Conservation (phyloP, 2,329 filamentous ascomycete genomes). For the Sarocladium oryzae region DNA sequence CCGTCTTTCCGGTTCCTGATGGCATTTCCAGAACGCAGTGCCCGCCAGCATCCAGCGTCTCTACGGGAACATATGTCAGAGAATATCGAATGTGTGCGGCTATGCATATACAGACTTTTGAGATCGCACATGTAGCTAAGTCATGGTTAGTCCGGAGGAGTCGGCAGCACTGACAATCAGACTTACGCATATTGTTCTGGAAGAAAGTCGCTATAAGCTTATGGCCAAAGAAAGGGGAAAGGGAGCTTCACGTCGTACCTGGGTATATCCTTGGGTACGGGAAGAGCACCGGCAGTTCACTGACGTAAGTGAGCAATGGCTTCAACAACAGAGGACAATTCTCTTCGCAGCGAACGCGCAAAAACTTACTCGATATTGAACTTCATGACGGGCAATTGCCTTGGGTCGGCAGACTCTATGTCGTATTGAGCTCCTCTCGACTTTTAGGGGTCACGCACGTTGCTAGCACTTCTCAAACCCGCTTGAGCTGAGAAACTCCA, state of each 20-base stretch:
- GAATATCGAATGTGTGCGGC: not conserved
- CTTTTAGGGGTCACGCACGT: not conserved
- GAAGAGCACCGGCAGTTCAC: conserved; percentile 51
- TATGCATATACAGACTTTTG: conserved; percentile 34
- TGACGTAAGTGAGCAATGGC: conserved; percentile 18
- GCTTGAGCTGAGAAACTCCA: not conserved
- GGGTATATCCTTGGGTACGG: conserved; percentile 55
- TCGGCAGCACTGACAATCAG: not conserved
- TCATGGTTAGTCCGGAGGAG: conserved; percentile 9
- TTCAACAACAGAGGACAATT: not conserved
- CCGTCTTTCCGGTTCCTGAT: conserved; percentile 95
- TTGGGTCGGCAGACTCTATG: no score
- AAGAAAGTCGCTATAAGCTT: not conserved
- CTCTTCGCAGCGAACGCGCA: not conserved
- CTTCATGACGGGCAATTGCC: conserved; percentile 41
- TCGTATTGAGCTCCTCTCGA: no score
- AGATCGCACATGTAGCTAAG: conserved; percentile 50
- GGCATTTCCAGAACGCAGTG: conserved; percentile 99
- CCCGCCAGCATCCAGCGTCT: conserved; percentile 85
- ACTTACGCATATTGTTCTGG: conserved; percentile 50
- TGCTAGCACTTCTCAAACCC: no score
- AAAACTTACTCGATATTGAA: conserved; percentile 43
- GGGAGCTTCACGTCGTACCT: conserved; percentile 27
- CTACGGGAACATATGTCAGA: conserved; percentile 22
- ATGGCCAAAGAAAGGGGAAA: no score